A percentile compares a stretch with the other conserved stretches of the same genome.
Evolutionary conservation across 306 rosid species (phyloP).

Genomic region (Cicer chorassanicum): DNA sequence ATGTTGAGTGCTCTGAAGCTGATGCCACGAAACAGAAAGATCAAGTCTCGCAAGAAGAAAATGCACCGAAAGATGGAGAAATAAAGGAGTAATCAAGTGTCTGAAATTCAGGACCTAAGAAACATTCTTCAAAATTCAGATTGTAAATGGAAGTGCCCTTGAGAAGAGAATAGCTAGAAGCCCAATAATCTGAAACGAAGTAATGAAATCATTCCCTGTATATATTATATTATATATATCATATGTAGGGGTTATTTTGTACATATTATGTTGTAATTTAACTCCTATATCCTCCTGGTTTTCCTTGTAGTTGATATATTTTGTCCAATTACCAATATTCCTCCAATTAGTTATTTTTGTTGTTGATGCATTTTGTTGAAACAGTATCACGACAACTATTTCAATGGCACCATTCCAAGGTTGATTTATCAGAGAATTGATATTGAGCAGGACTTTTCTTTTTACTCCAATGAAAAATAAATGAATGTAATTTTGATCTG

Average conservation of each 20-base stretch:
- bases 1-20: conserved; percentile 42
- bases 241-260: conserved; percentile 38
- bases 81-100: not conserved
- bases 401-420: conserved; percentile 12
- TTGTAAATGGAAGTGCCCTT: conserved; percentile 23
- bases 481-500: too few species aligned
- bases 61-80: conserved; percentile 30
- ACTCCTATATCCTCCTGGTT: not conserved
- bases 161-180: conserved; percentile 17
- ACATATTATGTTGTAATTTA: conserved; percentile 44
- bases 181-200: conserved; percentile 33
- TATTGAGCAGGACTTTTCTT: too few species aligned
- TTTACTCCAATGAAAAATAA: too few species aligned
- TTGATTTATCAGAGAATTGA: not conserved
- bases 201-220: conserved; percentile 41
- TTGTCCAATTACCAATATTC: conserved; percentile 5
- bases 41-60: conserved; percentile 35
- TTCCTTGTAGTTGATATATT: not conserved
- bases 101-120: not conserved
- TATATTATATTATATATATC: conserved; percentile 19
- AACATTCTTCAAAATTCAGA: conserved; percentile 8
- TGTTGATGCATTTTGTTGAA: not conserved
- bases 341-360: conserved; percentile 19
- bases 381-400: conserved; percentile 24
- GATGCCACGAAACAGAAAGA: conserved; percentile 29